These are phyloP conservation scores for Lasiosphaeria miniovina DNA, from an alignment of 495 filamentous ascomycete species.

Conservation along the genomic window DNA sequence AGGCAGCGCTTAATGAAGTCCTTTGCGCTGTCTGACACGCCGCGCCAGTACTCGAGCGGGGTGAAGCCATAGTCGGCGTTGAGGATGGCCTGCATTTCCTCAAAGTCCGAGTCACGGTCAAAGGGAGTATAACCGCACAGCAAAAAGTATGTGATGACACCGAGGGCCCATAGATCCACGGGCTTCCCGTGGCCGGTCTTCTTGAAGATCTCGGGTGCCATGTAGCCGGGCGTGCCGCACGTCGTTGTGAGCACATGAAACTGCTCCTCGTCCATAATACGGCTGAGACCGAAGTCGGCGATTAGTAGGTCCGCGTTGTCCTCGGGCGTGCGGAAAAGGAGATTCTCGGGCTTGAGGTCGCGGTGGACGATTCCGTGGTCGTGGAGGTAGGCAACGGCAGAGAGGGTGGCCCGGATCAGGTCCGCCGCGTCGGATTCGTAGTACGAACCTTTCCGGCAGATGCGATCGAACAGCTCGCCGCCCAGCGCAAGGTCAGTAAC, in stretches of 20 bases:
- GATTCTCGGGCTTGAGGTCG: conserved; percentile 71
- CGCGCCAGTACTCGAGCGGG: conserved; percentile 95
- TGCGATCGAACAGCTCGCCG: conserved; percentile 96
- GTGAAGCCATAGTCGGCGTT: conserved; percentile 94
- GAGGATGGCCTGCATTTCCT: conserved; percentile 99
- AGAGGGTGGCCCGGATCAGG: conserved; percentile 89
- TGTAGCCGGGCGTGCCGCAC: conserved; percentile 96
- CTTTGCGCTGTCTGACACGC: conserved; percentile 78
- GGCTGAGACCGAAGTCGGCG: conserved; percentile 88
- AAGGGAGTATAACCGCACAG: conserved; percentile 98
- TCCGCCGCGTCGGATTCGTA: conserved; percentile 97
- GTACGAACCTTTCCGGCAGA: conserved; percentile 96
- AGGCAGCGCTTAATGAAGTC: conserved; percentile 83
- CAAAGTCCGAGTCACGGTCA: conserved; percentile 93
- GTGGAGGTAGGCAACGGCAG: conserved; percentile 96
- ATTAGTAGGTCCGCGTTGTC: conserved; percentile 89
- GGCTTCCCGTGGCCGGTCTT: conserved; percentile 83
- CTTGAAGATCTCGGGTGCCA: conserved; percentile 91
- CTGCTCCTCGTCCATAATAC: conserved; percentile 99
- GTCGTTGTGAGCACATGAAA: conserved; percentile 98
- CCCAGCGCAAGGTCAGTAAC: conserved; percentile 96
- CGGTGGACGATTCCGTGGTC: conserved; percentile 98
- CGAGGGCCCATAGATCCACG: conserved; percentile 96
- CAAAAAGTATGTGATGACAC: conserved; percentile 96
- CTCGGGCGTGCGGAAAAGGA: conserved; percentile 75